Evolutionary conservation across 345 rosid species (phyloP).

Genomic region (Hirschfeldia incana): DNA sequence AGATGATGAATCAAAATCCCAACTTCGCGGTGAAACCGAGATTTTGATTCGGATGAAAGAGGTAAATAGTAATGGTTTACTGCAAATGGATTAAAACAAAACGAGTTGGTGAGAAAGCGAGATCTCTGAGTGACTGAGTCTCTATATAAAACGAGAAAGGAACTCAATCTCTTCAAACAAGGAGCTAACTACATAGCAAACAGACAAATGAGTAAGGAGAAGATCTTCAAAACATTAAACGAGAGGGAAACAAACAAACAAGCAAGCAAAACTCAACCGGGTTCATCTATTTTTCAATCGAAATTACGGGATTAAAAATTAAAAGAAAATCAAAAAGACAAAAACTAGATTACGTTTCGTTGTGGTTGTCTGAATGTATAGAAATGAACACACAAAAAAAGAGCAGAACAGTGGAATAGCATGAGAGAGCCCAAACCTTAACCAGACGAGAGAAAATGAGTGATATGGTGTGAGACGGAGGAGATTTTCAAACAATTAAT

Average conservation of each 20-base stretch:
- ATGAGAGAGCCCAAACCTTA: slow-evolving; percentile 26
- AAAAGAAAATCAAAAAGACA: background rate
- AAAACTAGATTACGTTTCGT: slow-evolving; percentile 2
- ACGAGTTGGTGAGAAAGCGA: background rate
- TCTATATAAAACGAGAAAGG: background rate
- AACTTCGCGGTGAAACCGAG: slow-evolving; percentile 20
- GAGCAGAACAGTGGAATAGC: slow-evolving; percentile 1
- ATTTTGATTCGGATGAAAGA: slow-evolving; percentile 17
- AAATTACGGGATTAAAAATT: background rate
- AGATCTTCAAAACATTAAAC: too few relatives aligned
- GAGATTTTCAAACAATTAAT: slow-evolving; percentile 33
- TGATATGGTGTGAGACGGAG: background rate
- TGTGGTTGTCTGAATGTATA: background rate
- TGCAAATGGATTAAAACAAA: slow-evolving; percentile 19
- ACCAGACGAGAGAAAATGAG: too few relatives aligned
- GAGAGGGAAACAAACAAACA: background rate
- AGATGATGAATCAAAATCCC: slow-evolving; percentile 14
- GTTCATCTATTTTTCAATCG: background rate
- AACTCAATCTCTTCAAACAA: background rate
- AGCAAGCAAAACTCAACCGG: slow-evolving; percentile 23
- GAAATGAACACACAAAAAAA: background rate
- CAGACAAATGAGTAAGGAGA: too few relatives aligned
- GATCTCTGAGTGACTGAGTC: background rate
- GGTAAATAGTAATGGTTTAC: slow-evolving; percentile 13
- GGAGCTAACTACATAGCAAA: background rate